A percentile compares a stretch with the other conserved stretches of the same genome.
Conservation (phyloP, 2,329 filamentous ascomycete species). For the Aspergillus sp. region DNA sequence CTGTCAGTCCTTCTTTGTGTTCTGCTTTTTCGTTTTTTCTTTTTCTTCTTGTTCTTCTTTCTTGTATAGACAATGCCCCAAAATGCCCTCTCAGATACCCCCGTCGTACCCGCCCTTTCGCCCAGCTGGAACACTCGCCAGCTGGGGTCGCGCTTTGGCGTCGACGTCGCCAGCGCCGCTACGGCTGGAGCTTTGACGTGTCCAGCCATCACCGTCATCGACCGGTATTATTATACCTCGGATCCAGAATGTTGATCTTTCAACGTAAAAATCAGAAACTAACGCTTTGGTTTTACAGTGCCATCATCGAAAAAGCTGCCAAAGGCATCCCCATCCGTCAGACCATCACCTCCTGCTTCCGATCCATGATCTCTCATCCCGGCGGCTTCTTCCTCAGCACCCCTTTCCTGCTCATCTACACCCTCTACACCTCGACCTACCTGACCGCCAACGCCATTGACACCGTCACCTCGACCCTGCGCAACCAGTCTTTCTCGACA, state of each 20-base stretch:
- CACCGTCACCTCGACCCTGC: constrained; percentile 68
- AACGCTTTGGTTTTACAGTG: constrained; percentile 27
- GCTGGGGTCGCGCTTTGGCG: constrained; percentile 63
- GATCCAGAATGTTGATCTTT: background rate
- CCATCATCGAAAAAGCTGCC: constrained; percentile 52
- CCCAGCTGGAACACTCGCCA: constrained; percentile 74
- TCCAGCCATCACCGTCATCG: constrained; percentile 83
- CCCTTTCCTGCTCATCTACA: constrained; percentile 51
- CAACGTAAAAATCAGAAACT: background rate
- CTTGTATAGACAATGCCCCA: constrained; percentile 21
- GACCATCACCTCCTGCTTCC: constrained; percentile 42
- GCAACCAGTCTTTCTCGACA: constrained; percentile 53
- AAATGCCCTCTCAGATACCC: constrained; percentile 23
- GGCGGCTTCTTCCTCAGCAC: constrained; percentile 47
- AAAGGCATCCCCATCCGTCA: constrained; percentile 43
- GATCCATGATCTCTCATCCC: constrained; percentile 41
- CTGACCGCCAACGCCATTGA: constrained; percentile 85
- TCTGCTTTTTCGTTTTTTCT: background rate
- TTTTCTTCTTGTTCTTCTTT: background rate
- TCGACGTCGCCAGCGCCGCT: constrained; percentile 68
- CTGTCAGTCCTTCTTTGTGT: too few relatives aligned
- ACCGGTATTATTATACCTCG: constrained; percentile 57
- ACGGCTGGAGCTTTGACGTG: constrained; percentile 75
- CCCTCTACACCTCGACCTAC: constrained; percentile 85
- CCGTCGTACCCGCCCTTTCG: constrained; percentile 8